Percentiles rank a stretch among this genome's conserved stretches.
These are phyloP conservation scores for Microascus cirrosus DNA, from an alignment of 2,329 filamentous ascomycete species.

Conservation along the genomic window DNA sequence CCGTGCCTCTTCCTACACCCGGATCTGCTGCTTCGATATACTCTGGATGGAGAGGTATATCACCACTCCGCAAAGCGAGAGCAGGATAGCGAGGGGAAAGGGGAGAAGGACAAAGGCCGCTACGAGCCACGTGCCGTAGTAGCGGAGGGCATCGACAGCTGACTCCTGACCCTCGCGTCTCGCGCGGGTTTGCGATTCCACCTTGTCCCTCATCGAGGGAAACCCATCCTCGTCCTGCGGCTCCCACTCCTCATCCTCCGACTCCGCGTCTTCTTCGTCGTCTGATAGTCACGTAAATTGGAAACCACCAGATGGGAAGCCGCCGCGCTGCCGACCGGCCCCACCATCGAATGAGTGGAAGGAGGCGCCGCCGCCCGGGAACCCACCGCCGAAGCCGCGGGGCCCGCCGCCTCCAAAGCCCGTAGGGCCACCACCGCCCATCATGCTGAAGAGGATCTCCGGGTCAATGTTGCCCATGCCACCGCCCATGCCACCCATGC, in stretches of 20 bases:
- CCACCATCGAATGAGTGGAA: slow-evolving; percentile 25
- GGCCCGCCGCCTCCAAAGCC: slow-evolving; percentile 35
- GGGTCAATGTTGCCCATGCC: slow-evolving; percentile 63
- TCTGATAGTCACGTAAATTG: slow-evolving; percentile 30
- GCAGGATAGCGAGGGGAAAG: slow-evolving; percentile 24
- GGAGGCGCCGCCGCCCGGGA: slow-evolving; percentile 27
- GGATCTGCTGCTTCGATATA: background rate
- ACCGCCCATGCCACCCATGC: slow-evolving; percentile 44
- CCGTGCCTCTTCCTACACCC: background rate
- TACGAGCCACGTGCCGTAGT: slow-evolving; percentile 26
- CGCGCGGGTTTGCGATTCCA: slow-evolving; percentile 11
- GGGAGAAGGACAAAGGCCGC: slow-evolving; percentile 37
- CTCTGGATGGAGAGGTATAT: slow-evolving; percentile 26
- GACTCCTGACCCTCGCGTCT: slow-evolving; percentile 21
- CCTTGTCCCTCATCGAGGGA: background rate
- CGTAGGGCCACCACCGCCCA: slow-evolving; percentile 50
- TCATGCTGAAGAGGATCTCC: slow-evolving; percentile 75
- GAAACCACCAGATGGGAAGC: slow-evolving; percentile 41
- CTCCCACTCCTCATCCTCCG: slow-evolving; percentile 19
- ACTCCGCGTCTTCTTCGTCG: slow-evolving; percentile 22
- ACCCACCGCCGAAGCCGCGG: slow-evolving; percentile 21
- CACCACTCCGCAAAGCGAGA: slow-evolving; percentile 20
- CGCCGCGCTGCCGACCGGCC: slow-evolving; percentile 27
- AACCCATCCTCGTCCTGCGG: slow-evolving; percentile 14
- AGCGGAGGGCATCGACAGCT: slow-evolving; percentile 28